Evolutionary conservation across 371 early-diverging fungal genomes (phyloP), one percentile per base, ranked within the genome.

Genomic region (Apophysomyces trapeziformis): DNA sequence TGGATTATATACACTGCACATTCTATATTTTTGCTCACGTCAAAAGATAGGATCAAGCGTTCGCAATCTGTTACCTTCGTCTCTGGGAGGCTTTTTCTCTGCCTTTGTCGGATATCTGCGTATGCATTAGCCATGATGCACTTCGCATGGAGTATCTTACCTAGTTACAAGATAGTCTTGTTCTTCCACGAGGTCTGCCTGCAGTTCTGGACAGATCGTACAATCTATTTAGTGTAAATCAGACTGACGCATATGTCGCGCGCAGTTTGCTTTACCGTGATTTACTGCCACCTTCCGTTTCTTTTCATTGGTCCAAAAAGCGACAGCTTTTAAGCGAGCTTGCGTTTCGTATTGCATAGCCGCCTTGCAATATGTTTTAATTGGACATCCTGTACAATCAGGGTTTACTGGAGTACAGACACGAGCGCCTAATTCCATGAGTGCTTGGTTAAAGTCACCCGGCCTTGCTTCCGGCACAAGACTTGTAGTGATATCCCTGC

Each of bases 401-500:
- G 93, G 93, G 32, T 83, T 86, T 47, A 79, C 80, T 4, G 93
- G 93, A 2, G 90, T 91, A 71, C 95, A 95, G 0, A 95, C 71
- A n/a, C 85, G 79, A 4, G 93, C 90, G 1, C 93, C 95, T 2
- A 93, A 73, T 67, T 95, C 95, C 95, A 95, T 95, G 60, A 93
- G 57, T 4, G 92, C 91, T 67, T 95, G 93, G 67, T 95, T 95
- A 65, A 90, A 93, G 60, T 92, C 88, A 12, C 95, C 95, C 4
- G 93, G 92, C 3, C 86, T 75, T 9, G 70, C 66, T 11, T 70
- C 61, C 26, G 85, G 80, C 7, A 93, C 78, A 12, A 91, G 57
- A n/a, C 67, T 67, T 36, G 73, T 77, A 2, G 93, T 92, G 21
- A 90, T 75, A 9, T 76, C 69, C 90, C 90, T 87, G 38, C 2